Evolutionary conservation across 305 asterid species (phyloP), one percentile per base, ranked within the genome.

Genomic region (Fraxinus ornus): DNA sequence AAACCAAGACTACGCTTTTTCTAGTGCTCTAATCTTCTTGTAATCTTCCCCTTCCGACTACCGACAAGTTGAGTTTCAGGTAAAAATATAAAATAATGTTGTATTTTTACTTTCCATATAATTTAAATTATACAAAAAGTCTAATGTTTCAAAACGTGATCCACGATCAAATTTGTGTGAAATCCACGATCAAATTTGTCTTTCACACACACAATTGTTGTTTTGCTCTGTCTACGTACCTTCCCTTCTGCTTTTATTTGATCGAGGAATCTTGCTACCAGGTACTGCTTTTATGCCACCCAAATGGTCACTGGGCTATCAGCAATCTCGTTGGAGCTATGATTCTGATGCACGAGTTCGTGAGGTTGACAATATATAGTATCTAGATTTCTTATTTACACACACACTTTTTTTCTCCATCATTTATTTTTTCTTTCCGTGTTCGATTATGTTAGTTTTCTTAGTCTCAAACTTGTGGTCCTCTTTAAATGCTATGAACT

Each of bases 241-340:
- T 7, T 60, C 32, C 68, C 74, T 33, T 19, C 52, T 35, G 15
- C 24, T 73, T 39, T 66, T 13, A 39, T 24, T 36, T 78, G 82
- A 49, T 87, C 72, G 78, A 28, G 66, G 73, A 39, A 35, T 78
- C 84, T 88, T 85, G 13, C 73, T 76, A 76, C 41, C 87, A 96
- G 98, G 98, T 79, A 94, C 98, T 82, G 89, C 91, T 44, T 96
- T 88, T 86, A 94, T 96, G 99, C 99, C 99, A 41, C 98, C 99
- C 44, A 96, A 91, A 86, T 96, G 99, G 98, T 88, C 99, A 79
- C 85, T 96, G 90, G 99, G 99, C 37, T 96, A 96, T 88, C 99
- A 96, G 52, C 99, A 96, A 84, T 96, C 97, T 84, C 97, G 98
- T 44, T 94, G 98, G 98, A 92, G 98, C 89, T 92, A 93, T 87